Conservation (phyloP, 83 land plant genomes). For the Picea abies region DNA sequence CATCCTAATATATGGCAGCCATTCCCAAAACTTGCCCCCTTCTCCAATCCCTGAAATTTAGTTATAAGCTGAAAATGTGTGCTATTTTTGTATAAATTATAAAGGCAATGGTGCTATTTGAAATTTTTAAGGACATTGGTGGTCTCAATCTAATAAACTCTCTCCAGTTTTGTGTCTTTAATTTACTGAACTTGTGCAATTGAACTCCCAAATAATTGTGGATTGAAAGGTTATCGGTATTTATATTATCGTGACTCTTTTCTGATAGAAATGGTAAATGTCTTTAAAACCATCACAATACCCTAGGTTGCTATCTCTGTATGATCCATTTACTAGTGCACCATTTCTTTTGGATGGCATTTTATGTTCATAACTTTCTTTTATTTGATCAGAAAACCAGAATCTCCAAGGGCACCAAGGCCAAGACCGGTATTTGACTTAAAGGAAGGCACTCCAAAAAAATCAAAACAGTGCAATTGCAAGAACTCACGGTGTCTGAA, state of each 20-base stretch:
- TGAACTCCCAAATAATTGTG: not conserved
- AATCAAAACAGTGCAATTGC: slow-evolving; percentile 93
- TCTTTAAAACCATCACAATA: not conserved
- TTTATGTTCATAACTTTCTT: not conserved
- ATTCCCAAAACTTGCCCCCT: no score
- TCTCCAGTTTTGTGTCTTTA: not conserved
- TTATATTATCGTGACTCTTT: not conserved
- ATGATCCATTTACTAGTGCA: not conserved
- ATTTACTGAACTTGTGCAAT: not conserved
- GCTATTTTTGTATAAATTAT: not conserved
- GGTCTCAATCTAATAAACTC: no score
- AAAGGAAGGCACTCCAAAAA: slow-evolving; percentile 92
- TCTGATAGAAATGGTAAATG: not conserved
- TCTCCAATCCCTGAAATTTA: not conserved
- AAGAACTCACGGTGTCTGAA: slow-evolving; percentile 90
- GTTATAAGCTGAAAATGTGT: not conserved
- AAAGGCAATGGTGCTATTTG: not conserved
- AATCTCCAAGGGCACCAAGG: slow-evolving; percentile 59
- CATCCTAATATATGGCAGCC: no score
- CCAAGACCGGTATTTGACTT: slow-evolving; percentile 49
- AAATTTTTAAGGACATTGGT: no score
- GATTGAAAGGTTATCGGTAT: not conserved
- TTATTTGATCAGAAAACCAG: slow-evolving; percentile 53
- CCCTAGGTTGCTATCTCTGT: not conserved
- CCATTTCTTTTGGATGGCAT: slow-evolving; percentile 1